phyloP scores from a whole-genome alignment of 305 asterid species.

The Euphrasia arctica region DNA sequence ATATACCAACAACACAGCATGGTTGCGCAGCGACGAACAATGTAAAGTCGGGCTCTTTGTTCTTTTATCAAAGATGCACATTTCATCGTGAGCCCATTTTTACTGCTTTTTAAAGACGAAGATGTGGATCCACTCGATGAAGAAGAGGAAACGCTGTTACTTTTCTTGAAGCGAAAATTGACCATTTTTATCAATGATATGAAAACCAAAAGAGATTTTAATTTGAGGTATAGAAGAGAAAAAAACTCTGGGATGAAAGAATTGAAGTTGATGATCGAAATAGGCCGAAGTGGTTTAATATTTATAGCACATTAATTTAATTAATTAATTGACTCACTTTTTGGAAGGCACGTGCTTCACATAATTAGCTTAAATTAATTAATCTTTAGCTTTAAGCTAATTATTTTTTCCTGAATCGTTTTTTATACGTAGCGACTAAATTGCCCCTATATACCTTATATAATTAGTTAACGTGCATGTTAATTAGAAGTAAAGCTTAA shows the following conservation, averaged over 20 bases:
- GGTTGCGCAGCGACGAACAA: constrained; percentile 89
- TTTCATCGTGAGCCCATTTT: constrained; percentile 56
- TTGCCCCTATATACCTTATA: too few relatives aligned
- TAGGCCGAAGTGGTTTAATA: not conserved
- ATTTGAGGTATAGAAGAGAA: not conserved
- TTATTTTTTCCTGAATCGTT: too few relatives aligned
- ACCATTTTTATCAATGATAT: constrained; percentile 31
- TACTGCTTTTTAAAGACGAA: constrained; percentile 26
- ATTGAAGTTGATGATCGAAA: not conserved
- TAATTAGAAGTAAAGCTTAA: too few relatives aligned
- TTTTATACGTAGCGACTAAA: too few relatives aligned
- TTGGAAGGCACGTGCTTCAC: too few relatives aligned
- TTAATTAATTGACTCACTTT: not conserved
- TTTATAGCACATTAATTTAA: too few relatives aligned
- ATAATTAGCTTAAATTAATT: too few relatives aligned
- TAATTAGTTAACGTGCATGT: too few relatives aligned
- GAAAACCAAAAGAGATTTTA: not conserved
- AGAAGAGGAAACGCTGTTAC: not conserved
- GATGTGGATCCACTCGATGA: constrained; percentile 34
- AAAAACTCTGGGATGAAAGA: too few relatives aligned
- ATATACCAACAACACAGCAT: constrained; percentile 86
- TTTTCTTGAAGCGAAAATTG: constrained; percentile 33
- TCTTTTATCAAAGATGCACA: constrained; percentile 76
- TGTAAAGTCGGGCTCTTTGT: constrained; percentile 75
- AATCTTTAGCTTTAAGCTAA: too few relatives aligned